Conservation (phyloP, 164 flowering plant species). For the Hamamelis virginiana region DNA sequence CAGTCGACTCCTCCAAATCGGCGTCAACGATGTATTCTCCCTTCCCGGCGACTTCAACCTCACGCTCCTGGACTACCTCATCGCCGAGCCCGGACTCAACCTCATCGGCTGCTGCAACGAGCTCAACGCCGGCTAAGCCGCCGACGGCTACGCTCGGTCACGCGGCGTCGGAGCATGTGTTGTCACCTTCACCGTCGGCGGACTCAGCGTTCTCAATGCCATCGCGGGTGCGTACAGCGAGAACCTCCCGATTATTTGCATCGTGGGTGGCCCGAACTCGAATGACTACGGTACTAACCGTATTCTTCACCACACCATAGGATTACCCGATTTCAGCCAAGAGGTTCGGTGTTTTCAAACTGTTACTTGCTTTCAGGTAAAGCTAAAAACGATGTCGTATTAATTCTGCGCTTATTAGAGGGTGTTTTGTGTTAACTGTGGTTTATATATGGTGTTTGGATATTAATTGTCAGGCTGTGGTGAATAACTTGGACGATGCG, state of each 20-base stretch:
- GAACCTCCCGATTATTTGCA: constrained; percentile 75
- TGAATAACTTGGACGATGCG: constrained; percentile 83
- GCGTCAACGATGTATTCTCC: constrained; percentile 73
- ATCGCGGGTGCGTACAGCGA: constrained; percentile 94
- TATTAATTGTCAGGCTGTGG: constrained; percentile 63
- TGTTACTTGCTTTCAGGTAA: constrained; percentile 82
- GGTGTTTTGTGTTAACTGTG: not conserved
- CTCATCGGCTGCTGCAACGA: constrained; percentile 91
- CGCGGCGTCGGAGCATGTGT: constrained; percentile 91
- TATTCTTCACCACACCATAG: constrained; percentile 86
- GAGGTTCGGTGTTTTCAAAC: constrained; percentile 81
- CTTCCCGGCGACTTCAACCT: constrained; percentile 96
- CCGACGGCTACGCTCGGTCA: constrained; percentile 83
- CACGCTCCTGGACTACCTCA: constrained; percentile 75
- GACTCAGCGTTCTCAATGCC: constrained; percentile 79
- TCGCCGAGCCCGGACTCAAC: constrained; percentile 77
- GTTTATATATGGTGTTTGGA: not conserved
- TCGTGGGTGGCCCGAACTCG: constrained; percentile 88
- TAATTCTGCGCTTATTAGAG: no score
- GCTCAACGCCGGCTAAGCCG: constrained; percentile 96
- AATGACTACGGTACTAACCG: constrained; percentile 85
- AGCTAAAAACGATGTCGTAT: no score
- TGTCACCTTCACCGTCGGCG: constrained; percentile 96
- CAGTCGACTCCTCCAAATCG: constrained; percentile 76
- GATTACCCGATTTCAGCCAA: constrained; percentile 77